Evolutionary conservation across 1,284 basidiomycete genomes (phyloP).

Genomic region (Trametes versicolor): DNA sequence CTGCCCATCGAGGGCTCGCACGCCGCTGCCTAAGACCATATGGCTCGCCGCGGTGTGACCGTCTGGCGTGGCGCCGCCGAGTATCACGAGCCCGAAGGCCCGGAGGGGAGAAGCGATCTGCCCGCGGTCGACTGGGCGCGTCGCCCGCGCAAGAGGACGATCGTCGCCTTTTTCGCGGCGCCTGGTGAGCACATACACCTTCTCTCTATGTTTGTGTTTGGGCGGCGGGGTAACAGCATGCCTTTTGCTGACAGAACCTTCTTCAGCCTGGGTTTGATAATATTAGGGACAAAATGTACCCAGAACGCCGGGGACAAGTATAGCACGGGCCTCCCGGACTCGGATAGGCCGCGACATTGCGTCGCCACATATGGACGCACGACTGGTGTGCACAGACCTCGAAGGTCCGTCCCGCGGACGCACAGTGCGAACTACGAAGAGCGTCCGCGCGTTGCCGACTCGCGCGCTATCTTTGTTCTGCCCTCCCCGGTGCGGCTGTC

Average conservation of each 20-base stretch:
- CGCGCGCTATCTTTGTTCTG: not conserved
- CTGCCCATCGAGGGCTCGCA: not conserved
- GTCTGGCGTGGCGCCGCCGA: conserved; percentile 8
- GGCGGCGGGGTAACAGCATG: not conserved
- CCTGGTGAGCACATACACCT: not conserved
- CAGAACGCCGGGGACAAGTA: not conserved
- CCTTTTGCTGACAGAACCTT: not conserved
- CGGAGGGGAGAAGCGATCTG: not conserved
- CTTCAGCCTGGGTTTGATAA: not conserved
- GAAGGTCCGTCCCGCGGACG: too few species aligned
- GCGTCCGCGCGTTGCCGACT: too few species aligned
- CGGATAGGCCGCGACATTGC: not conserved
- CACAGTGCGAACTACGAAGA: too few species aligned
- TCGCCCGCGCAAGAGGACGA: not conserved
- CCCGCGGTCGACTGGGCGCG: not conserved
- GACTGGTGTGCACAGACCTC: too few species aligned
- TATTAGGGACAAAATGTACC: not conserved
- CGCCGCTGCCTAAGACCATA: not conserved
- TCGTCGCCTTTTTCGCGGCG: not conserved
- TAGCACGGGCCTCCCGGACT: not conserved
- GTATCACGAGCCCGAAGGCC: conserved; percentile 4
- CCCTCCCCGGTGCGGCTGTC: conserved; percentile 7
- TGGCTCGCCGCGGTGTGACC: conserved; percentile 7
- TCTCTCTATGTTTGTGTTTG: not conserved
- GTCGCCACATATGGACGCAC: too few species aligned